A percentile compares a stretch with the other conserved stretches of the same genome.
phyloP scores from a whole-genome alignment of 192 early-diverging fungal species.

The Endogone sp. region DNA sequence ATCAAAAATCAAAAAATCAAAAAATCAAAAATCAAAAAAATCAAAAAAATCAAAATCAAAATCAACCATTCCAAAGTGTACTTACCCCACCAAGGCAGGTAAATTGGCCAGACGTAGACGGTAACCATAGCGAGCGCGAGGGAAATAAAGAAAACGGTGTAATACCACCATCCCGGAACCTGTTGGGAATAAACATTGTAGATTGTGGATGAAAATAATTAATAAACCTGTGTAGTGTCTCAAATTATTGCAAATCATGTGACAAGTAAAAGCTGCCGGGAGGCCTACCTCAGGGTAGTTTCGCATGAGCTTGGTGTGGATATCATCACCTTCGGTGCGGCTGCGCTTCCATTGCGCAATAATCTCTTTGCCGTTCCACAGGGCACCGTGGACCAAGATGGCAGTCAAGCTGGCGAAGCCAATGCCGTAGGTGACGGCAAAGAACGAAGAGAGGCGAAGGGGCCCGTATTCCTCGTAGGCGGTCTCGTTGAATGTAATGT shows the following conservation, averaged over 20 bases:
- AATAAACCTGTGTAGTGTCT: no score
- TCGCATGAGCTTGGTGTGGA: constrained; percentile 69
- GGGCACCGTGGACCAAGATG: constrained; percentile 52
- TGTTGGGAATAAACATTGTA: no score
- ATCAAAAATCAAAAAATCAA: no score
- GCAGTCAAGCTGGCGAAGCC: constrained; percentile 52
- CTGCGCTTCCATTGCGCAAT: constrained; percentile 28
- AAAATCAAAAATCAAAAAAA: no score
- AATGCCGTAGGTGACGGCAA: constrained; percentile 47
- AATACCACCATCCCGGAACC: constrained; percentile 65
- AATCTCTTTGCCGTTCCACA: constrained; percentile 62
- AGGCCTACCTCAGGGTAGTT: constrained; percentile 69
- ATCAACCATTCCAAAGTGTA: no score
- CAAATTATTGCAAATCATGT: no score
- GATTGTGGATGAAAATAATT: no score
- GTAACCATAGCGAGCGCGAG: constrained; percentile 42
- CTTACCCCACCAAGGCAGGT: constrained; percentile 82
- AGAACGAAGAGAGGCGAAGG: constrained; percentile 43
- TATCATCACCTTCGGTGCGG: constrained; percentile 48
- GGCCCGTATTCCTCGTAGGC: constrained; percentile 43
- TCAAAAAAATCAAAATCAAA: no score
- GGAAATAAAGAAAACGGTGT: constrained; percentile 36
- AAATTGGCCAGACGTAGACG: constrained; percentile 48
- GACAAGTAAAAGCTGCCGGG: no score
- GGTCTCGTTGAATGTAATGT: constrained; percentile 32